Percentiles rank a stretch among this genome's conserved stretches.
These are phyloP conservation scores for Groenewaldozyma sp. DNA, from an alignment of 1,139 yeast species.

Conservation along the genomic window DNA sequence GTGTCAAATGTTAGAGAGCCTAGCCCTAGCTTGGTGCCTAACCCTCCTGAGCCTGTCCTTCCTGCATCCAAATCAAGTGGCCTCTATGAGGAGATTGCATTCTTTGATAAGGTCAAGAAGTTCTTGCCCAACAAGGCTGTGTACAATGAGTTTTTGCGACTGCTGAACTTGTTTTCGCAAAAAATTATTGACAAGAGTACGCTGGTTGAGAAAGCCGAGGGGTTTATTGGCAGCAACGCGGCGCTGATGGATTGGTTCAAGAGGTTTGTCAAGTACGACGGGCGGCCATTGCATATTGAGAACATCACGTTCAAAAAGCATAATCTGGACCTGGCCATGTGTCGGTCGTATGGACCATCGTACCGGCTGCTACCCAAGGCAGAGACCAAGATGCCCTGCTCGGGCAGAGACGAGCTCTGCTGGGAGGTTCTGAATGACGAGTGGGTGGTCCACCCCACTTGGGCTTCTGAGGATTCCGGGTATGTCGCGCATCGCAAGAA, in stretches of 20 bases:
- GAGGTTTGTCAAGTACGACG: conserved; percentile 77
- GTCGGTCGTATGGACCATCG: conserved; percentile 78
- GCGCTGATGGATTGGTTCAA: conserved; percentile 90
- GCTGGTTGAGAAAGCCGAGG: conserved; percentile 74
- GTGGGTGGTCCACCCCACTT: conserved; percentile 99
- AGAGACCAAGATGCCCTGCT: conserved; percentile 94
- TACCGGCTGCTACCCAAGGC: conserved; percentile 89
- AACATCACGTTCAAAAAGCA: conserved; percentile 84
- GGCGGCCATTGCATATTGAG: conserved; percentile 54
- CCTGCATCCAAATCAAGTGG: conserved; percentile 43
- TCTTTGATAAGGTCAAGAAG: conserved; percentile 88
- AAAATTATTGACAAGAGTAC: conserved; percentile 80
- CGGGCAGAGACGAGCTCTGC: conserved; percentile 98
- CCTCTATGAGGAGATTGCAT: conserved; percentile 72
- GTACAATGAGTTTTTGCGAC: conserved; percentile 82
- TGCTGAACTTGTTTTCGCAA: conserved; percentile 78
- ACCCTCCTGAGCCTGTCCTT: conserved; percentile 77
- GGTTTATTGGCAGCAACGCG: conserved; percentile 69
- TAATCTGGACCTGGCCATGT: conserved; percentile 75
- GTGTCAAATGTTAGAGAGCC: conserved; percentile 28
- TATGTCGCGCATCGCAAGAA: conserved; percentile 96
- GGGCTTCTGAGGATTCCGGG: conserved; percentile 99
- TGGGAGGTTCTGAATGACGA: conserved; percentile 98
- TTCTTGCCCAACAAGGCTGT: conserved; percentile 83
- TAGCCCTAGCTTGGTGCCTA: conserved; percentile 70